A percentile compares a stretch with the other conserved stretches of the same genome.
phyloP scores from a whole-genome alignment of 768 basidiomycete species.

The Lactarius akahatsu region DNA sequence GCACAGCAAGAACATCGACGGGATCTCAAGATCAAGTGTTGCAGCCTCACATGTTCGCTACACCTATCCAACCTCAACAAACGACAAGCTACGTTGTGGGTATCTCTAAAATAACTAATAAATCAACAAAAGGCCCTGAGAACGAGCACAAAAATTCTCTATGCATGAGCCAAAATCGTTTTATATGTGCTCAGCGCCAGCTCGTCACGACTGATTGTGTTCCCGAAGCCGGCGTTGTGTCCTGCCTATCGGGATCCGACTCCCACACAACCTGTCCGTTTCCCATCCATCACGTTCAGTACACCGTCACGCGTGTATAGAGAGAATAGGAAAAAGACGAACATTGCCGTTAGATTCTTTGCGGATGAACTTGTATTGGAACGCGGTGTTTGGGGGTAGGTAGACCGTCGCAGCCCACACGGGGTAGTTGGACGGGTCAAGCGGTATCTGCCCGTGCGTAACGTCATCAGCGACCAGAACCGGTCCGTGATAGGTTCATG shows the following conservation, averaged over 20 bases:
- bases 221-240: conserved; percentile 37
- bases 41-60: not conserved
- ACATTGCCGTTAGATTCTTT: conserved; percentile 53
- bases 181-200: conserved; percentile 42
- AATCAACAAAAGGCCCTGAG: not conserved
- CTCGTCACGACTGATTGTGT: conserved; percentile 41
- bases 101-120: not conserved
- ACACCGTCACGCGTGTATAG: conserved; percentile 32
- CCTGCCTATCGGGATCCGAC: conserved; percentile 56
- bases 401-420: conserved; percentile 52
- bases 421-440: conserved; percentile 54
- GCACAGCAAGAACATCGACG: not conserved
- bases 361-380: conserved; percentile 62
- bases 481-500: not conserved
- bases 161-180: not conserved
- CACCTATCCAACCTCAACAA: not conserved
- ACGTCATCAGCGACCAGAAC: not conserved
- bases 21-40: not conserved
- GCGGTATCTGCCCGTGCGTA: conserved; percentile 41
- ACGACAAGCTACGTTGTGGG: not conserved
- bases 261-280: conserved; percentile 50
- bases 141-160: not conserved
- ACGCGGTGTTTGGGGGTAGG: conserved; percentile 49
- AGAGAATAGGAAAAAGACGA: conserved; percentile 29
- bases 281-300: not conserved